Conservation (phyloP, 352 stramenopile species). For the Elongisporangium anandrum region DNA sequence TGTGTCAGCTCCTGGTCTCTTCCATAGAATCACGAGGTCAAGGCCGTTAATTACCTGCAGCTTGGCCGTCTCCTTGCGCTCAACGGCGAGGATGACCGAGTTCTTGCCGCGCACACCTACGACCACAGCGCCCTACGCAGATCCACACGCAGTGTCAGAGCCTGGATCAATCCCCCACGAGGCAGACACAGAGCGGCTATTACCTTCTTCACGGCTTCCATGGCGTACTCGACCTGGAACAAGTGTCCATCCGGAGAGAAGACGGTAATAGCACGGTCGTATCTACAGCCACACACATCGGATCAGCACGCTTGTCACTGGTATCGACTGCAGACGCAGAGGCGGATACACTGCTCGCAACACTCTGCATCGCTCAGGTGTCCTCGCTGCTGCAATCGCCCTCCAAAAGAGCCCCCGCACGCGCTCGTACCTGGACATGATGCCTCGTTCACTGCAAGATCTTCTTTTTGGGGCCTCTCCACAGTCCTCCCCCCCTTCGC, state of each 20-base stretch:
- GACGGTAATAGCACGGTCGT: slow-evolving; percentile 99
- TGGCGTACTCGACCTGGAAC: slow-evolving; percentile 99
- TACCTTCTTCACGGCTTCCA: slow-evolving; percentile 97
- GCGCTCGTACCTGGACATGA: slow-evolving; percentile 5
- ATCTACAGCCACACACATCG: slow-evolving; percentile 54
- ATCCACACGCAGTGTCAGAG: neutral
- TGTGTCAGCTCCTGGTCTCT: neutral
- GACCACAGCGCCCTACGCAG: slow-evolving; percentile 88
- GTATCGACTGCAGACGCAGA: neutral
- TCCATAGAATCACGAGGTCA: neutral
- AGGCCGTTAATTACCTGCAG: slow-evolving; percentile 60
- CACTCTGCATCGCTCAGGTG: neutral
- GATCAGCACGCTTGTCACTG: neutral
- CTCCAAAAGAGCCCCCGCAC: neutral
- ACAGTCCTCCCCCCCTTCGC: neutral
- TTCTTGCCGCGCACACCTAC: slow-evolving; percentile 97
- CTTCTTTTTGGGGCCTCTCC: neutral
- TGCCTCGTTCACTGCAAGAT: slow-evolving; percentile 1
- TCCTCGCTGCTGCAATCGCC: neutral
- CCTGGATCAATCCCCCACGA: neutral
- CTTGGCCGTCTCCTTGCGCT: slow-evolving; percentile 88
- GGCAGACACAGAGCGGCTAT: slow-evolving; percentile 1
- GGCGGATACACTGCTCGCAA: neutral
- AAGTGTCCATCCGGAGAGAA: slow-evolving; percentile 99
- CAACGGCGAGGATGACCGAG: slow-evolving; percentile 92